These are phyloP conservation scores for Cytospora paraplurivora DNA, from an alignment of 2,329 filamentous ascomycete species.

Conservation along the genomic window DNA sequence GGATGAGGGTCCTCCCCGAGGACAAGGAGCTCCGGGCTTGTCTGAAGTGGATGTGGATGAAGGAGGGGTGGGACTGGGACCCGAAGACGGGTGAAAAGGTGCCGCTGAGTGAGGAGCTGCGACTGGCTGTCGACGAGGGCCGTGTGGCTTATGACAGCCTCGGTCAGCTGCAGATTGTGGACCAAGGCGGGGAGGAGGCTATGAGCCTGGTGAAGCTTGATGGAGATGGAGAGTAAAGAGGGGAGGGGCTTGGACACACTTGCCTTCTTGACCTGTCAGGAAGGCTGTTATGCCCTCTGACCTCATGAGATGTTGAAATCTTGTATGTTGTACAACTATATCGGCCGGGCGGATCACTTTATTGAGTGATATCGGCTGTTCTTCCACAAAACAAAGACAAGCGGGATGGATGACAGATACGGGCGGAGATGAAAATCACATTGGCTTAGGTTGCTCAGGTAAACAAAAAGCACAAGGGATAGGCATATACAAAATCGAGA, in stretches of 20 bases:
- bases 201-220: constrained; percentile 1
- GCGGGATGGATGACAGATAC: too few relatives aligned
- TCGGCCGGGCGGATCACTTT: not conserved
- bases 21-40: constrained; percentile 92
- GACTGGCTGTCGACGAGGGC: constrained; percentile 58
- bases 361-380: too few relatives aligned
- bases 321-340: not conserved
- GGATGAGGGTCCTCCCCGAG: constrained; percentile 79
- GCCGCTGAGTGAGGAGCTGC: constrained; percentile 55
- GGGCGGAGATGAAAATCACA: too few relatives aligned
- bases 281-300: not conserved
- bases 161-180: constrained; percentile 50
- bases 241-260: not conserved
- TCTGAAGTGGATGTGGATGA: constrained; percentile 89
- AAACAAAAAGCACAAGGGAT: too few relatives aligned
- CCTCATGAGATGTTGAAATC: not conserved
- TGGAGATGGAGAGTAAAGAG: constrained; percentile 17
- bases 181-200: constrained; percentile 13
- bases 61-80: constrained; percentile 83
- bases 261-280: not conserved
- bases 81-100: constrained; percentile 66
- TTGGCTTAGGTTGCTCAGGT: too few relatives aligned
- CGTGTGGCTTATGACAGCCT: constrained; percentile 58
- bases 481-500: too few relatives aligned
- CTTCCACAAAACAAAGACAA: too few relatives aligned